Conservation (phyloP, 192 early-diverging fungal genomes). For the Phycomyces nitens region DNA sequence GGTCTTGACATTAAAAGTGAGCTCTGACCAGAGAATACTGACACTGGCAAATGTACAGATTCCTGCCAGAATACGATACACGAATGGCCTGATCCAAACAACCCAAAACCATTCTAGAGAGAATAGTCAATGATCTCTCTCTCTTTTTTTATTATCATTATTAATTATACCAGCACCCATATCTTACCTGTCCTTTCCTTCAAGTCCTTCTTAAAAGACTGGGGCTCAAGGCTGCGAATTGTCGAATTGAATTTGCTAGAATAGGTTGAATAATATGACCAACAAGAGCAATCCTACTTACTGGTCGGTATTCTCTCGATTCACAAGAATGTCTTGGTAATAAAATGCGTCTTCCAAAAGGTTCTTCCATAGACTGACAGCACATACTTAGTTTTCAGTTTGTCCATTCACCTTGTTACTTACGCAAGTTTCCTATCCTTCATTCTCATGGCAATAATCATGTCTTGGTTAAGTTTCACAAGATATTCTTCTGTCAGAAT, state of each 20-base stretch:
- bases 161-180: too few relatives aligned
- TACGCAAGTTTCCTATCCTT: conserved; percentile 74
- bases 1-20: conserved; percentile 74
- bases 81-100: conserved; percentile 63
- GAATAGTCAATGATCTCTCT: neutral
- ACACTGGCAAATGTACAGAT: conserved; percentile 60
- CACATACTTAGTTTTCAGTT: neutral
- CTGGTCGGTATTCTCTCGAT: conserved; percentile 60
- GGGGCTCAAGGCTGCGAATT: too few relatives aligned
- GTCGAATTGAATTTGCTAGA: neutral
- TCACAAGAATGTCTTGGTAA: conserved; percentile 77
- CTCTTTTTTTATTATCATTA: neutral
- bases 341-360: conserved; percentile 75
- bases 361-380: conserved; percentile 65
- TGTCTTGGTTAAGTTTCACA: conserved; percentile 60
- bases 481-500: conserved; percentile 64
- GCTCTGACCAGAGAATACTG: conserved; percentile 89
- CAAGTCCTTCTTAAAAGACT: too few relatives aligned
- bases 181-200: too few relatives aligned
- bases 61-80: conserved; percentile 56
- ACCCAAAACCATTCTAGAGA: conserved; percentile 84
- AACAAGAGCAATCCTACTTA: conserved; percentile 5
- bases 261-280: neutral
- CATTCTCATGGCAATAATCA: conserved; percentile 68
- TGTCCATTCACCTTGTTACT: conserved; percentile 12